phyloP scores from a whole-genome alignment of 108 stramenopile genomes.

The Nitzschia sp. region DNA sequence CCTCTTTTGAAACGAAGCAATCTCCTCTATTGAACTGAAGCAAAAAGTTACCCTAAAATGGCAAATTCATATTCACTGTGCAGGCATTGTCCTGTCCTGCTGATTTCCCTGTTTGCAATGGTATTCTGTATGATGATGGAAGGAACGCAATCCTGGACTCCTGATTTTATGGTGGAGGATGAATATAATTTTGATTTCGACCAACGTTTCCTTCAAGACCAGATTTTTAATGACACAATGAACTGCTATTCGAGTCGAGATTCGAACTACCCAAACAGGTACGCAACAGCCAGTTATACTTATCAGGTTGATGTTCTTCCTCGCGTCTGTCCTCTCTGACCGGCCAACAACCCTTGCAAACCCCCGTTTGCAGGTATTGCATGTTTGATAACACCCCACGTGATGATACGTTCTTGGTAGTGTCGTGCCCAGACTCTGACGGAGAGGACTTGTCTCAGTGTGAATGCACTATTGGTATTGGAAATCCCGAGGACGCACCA shows the following conservation, averaged over 20 bases:
- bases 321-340: neutral
- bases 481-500: constrained; percentile 13
- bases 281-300: neutral
- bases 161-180: too few species aligned
- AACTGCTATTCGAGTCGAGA: neutral
- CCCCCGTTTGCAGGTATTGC: constrained; percentile 16
- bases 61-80: too few species aligned
- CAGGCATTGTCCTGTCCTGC: too few species aligned
- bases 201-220: neutral
- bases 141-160: too few species aligned
- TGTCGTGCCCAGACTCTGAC: constrained; percentile 7
- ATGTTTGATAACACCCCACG: constrained; percentile 11
- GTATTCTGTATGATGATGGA: too few species aligned
- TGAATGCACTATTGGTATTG: constrained; percentile 17
- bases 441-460: constrained; percentile 4
- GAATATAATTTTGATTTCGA: neutral
- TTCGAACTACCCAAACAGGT: neutral
- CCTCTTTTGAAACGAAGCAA: too few species aligned
- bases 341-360: too few species aligned
- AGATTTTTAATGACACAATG: neutral
- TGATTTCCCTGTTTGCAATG: too few species aligned
- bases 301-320: neutral
- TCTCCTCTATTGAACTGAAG: too few species aligned
- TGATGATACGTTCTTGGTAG: constrained; percentile 12
- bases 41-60: too few species aligned